These are phyloP conservation scores for Francoa sonchifolia DNA, from an alignment of 441 rosid genomes.

Conservation along the genomic window DNA sequence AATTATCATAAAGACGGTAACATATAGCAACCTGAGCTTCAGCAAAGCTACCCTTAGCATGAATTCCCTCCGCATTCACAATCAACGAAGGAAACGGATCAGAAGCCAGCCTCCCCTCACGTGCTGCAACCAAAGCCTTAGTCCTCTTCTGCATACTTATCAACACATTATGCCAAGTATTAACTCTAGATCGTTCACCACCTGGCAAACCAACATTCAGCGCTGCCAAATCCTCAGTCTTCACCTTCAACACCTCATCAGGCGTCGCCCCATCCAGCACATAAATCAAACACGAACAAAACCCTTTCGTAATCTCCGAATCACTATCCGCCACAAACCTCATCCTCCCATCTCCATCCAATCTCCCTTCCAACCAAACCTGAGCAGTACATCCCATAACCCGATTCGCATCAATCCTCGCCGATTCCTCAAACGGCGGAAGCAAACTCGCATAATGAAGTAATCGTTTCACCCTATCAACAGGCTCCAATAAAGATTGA, in stretches of 20 bases:
- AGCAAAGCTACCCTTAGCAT: conserved; percentile 80
- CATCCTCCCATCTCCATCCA: conserved; percentile 56
- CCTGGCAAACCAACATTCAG: conserved; percentile 54
- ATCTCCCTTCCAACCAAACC: conserved; percentile 63
- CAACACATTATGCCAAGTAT: conserved; percentile 88
- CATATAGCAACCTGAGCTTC: conserved; percentile 88
- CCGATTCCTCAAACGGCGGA: conserved; percentile 38
- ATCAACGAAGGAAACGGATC: conserved; percentile 78
- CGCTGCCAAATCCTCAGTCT: conserved; percentile 56
- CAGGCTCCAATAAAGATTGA: conserved; percentile 38
- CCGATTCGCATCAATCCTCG: conserved; percentile 50
- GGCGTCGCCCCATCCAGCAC: conserved; percentile 58
- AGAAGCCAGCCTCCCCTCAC: conserved; percentile 42
- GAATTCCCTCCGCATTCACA: conserved; percentile 41
- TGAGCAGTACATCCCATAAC: conserved; percentile 94
- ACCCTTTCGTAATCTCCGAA: conserved; percentile 68
- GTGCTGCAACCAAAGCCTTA: conserved; percentile 43
- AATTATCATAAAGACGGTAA: too few species aligned
- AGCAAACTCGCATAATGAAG: conserved; percentile 47
- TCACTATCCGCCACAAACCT: conserved; percentile 70
- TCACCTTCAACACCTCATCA: conserved; percentile 58
- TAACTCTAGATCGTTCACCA: conserved; percentile 59
- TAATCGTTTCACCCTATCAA: conserved; percentile 59
- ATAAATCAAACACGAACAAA: conserved; percentile 56
- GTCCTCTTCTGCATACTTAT: conserved; percentile 86